A percentile compares a stretch with the other conserved stretches of the same genome.
These are phyloP conservation scores for Solanum virginianum DNA, from an alignment of 257 asterid species.

Conservation along the genomic window DNA sequence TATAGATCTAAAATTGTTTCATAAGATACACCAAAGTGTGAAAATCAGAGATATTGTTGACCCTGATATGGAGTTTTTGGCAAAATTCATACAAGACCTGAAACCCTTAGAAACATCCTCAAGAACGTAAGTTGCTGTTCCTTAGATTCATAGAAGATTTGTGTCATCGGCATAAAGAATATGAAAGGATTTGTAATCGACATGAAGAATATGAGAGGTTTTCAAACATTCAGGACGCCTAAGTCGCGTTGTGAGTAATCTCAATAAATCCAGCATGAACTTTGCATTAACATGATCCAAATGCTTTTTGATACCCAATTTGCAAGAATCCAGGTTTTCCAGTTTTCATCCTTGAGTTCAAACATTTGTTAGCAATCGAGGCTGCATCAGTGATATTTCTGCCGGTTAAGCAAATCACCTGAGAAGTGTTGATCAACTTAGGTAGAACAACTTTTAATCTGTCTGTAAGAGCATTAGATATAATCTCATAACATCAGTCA, in stretches of 20 bases:
- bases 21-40: background rate
- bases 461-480: background rate
- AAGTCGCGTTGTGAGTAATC: background rate
- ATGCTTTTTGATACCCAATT: background rate
- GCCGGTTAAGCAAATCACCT: background rate
- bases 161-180: background rate
- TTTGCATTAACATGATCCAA: background rate
- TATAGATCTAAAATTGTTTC: background rate
- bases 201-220: background rate
- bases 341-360: background rate
- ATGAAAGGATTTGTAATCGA: background rate
- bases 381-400: background rate
- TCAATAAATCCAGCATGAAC: background rate
- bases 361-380: background rate
- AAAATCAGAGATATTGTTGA: background rate
- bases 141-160: background rate
- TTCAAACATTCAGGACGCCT: background rate
- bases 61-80: background rate
- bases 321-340: background rate
- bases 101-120: background rate
- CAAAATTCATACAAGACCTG: background rate
- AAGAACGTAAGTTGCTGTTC: background rate
- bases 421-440: background rate
- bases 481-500: background rate
- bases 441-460: background rate